phyloP scores from a whole-genome alignment of 2,329 filamentous ascomycete genomes.

The Paecilomyces sp. region DNA sequence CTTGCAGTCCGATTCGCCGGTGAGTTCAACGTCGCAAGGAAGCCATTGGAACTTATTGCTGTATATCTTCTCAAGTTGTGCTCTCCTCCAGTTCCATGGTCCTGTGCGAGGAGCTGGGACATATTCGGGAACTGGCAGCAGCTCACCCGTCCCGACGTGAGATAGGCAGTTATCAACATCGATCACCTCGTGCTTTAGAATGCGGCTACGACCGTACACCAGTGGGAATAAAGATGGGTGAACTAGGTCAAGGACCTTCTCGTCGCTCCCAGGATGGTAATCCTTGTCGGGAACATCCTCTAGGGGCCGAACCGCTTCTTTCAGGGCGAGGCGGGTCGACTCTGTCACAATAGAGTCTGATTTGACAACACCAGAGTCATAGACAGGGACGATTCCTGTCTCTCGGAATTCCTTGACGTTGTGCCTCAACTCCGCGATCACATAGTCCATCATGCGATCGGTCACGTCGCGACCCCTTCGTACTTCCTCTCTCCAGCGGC shows the following conservation, averaged over 20 bases:
- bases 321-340: constrained; percentile 37
- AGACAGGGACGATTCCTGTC: constrained; percentile 33
- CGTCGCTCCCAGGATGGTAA: constrained; percentile 55
- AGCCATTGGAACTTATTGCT: constrained; percentile 39
- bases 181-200: constrained; percentile 14
- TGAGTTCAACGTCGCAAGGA: constrained; percentile 26
- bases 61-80: background rate
- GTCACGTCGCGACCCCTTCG: constrained; percentile 18
- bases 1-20: constrained; percentile 10
- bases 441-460: constrained; percentile 28
- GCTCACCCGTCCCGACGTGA: constrained; percentile 10
- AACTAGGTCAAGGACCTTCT: constrained; percentile 56
- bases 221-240: constrained; percentile 50
- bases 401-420: constrained; percentile 38
- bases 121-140: constrained; percentile 1
- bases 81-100: background rate
- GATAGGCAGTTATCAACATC: constrained; percentile 16
- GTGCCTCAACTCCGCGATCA: constrained; percentile 42
- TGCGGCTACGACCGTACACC: constrained; percentile 20
- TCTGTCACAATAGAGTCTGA: constrained; percentile 43
- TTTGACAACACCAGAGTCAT: constrained; percentile 46
- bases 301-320: constrained; percentile 40
- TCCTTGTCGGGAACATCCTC: constrained; percentile 51
- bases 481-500: constrained; percentile 28
- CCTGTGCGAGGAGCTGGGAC: constrained; percentile 1